A percentile compares a stretch with the other conserved stretches of the same genome.
Conservation (phyloP, 164 flowering plant species). For the Berberis thunbergii region DNA sequence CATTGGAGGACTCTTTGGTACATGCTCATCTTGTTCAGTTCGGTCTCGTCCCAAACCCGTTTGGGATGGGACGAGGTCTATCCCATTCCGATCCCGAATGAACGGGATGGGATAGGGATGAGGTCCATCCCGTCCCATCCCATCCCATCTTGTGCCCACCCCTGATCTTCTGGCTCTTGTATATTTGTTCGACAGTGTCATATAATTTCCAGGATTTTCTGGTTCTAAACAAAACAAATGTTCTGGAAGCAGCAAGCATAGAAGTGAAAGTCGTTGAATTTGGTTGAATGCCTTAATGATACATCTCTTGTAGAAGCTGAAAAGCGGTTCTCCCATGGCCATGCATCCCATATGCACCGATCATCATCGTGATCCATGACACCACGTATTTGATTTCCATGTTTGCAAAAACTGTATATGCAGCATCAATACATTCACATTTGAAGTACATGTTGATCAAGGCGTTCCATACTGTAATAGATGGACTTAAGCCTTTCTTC, state of each 20-base stretch:
- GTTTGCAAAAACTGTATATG: slow-evolving; percentile 26
- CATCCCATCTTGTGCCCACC: no score
- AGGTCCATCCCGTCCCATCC: no score
- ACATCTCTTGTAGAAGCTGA: slow-evolving; percentile 31
- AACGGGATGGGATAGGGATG: no score
- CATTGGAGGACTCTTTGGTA: no score
- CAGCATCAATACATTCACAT: slow-evolving; percentile 32
- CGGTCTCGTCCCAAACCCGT: no score
- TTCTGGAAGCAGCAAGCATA: slow-evolving; percentile 48
- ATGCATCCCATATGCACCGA: slow-evolving; percentile 37
- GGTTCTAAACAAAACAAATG: slow-evolving; percentile 40
- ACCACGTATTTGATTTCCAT: slow-evolving; percentile 33
- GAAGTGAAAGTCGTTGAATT: slow-evolving; percentile 40
- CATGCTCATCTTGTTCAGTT: no score
- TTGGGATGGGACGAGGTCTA: no score
- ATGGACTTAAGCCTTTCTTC: slow-evolving; percentile 15
- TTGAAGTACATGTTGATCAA: slow-evolving; percentile 46
- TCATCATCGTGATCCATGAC: slow-evolving; percentile 46
- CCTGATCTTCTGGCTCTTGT: slow-evolving; percentile 30
- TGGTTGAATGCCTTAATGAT: slow-evolving; percentile 23
- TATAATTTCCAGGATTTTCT: slow-evolving; percentile 42
- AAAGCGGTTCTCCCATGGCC: slow-evolving; percentile 41
- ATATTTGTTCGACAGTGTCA: slow-evolving; percentile 42
- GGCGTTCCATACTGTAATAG: slow-evolving; percentile 32
- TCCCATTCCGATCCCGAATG: no score